Base-by-base conservation (phyloP, 352 stramenopile species). In the Phytophthora pinifolia region DNA sequence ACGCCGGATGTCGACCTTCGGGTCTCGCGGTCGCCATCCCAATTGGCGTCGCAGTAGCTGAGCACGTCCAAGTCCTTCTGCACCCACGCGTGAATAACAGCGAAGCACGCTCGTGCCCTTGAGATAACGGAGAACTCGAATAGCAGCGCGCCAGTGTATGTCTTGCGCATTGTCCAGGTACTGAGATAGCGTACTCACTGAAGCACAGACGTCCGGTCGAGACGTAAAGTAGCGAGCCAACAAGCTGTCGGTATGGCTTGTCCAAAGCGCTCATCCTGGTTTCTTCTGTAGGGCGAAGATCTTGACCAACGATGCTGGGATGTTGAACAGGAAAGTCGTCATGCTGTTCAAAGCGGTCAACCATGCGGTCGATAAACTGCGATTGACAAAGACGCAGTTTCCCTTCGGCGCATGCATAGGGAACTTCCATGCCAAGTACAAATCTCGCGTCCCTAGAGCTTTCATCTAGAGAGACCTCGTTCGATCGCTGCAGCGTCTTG, bases 1-100 rank as follows among this genome's bases (percentile, higher is more conserved):
- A 68, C 41, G 2, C 63, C 50, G n/a, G 59, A 64, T n/a, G 60
- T 68, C 1, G 58, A 64, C 12, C 39, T 36, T 1, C 52, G 45
- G 9, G 57, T 60, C 1, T 15, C 25, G 1, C 32, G 14, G 25
- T 68, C 58, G 6, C 51, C 47, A 25, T 53, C 63, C 47, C 58
- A 72, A 29, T 67, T 59, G 1, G 58, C 63, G 22, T 67, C 57
- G 15, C 48, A 27, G 22, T 57, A 71, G 13, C 38, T 41, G 2
- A 9, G 13, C 2, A 63, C 20, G 2, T n/a, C n/a, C n/a, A n/a
- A 9, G 7, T 33, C 36, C 12, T 35, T 25, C 5, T 37, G 42
- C 5, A 22, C 27, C 37, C n/a, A 9, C 18, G 54, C 44, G 38
- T 62, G 32, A 63, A 57, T 9, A 13, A 17, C 5, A 41, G 17